Conservation (phyloP, 2,329 filamentous ascomycete genomes). For the Piedraia hortae region DNA sequence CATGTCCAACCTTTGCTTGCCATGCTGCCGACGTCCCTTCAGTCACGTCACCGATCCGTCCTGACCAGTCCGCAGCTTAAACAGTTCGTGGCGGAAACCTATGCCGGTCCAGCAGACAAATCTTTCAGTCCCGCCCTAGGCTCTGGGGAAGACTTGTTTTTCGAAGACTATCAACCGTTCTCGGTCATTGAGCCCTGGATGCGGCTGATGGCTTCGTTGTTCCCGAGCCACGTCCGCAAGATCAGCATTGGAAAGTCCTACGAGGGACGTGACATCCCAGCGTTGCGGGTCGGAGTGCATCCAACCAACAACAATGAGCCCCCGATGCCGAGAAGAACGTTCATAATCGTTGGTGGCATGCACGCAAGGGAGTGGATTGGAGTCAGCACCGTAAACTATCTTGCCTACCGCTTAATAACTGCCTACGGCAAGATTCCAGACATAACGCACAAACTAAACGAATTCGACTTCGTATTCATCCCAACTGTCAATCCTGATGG, state of each 20-base stretch:
- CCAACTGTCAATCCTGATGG: constrained; percentile 83
- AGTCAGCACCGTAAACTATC: constrained; percentile 67
- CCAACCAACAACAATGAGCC: constrained; percentile 22
- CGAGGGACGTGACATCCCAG: constrained; percentile 66
- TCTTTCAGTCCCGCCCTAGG: constrained; percentile 8
- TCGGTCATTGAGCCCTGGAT: constrained; percentile 78
- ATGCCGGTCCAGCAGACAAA: constrained; percentile 22
- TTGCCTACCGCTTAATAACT: constrained; percentile 70
- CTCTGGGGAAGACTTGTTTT: constrained; percentile 40
- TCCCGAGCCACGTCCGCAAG: constrained; percentile 48
- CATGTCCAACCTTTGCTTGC: constrained; percentile 53
- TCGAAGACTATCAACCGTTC: constrained; percentile 72
- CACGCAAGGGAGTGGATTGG: constrained; percentile 95
- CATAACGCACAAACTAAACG: constrained; percentile 51
- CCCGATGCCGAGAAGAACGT: constrained; percentile 35
- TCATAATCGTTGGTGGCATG: constrained; percentile 60
- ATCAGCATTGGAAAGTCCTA: constrained; percentile 60
- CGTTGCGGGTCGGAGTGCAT: constrained; percentile 43
- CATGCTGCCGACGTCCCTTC: constrained; percentile 48
- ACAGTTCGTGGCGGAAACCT: constrained; percentile 48
- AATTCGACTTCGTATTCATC: constrained; percentile 70
- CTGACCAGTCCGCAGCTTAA: constrained; percentile 46
- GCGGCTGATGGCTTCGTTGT: constrained; percentile 68
- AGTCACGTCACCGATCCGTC: constrained; percentile 41
- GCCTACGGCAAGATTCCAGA: constrained; percentile 43